phyloP scores from a whole-genome alignment of 2,329 filamentous ascomycete species.

The Fusarium coffeatum region DNA sequence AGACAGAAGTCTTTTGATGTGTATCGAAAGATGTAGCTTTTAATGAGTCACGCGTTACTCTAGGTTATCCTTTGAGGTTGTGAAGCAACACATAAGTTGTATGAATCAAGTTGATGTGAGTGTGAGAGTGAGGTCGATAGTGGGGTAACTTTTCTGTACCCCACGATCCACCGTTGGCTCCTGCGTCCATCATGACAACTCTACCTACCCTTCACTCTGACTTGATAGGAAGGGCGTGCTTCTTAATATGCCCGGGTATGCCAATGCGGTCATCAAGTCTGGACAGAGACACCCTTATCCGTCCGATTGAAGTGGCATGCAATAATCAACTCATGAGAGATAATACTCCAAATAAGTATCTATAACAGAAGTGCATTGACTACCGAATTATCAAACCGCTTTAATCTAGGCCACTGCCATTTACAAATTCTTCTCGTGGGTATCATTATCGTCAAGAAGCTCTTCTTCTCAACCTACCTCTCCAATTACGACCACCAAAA shows the following conservation, averaged over 20 bases:
- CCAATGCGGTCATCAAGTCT: background rate
- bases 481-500: background rate
- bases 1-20: background rate
- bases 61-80: background rate
- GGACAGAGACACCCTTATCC: background rate
- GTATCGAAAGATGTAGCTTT: background rate
- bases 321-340: background rate
- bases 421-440: constrained; percentile 30
- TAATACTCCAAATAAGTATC: background rate
- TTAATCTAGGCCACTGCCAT: constrained; percentile 3
- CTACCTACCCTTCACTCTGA: background rate
- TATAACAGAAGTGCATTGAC: background rate
- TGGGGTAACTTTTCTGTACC: constrained; percentile 32
- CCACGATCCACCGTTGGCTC: constrained; percentile 33
- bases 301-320: background rate
- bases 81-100: background rate
- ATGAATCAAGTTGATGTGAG: constrained; percentile 28
- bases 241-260: background rate
- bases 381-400: constrained; percentile 4
- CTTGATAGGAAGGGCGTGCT: background rate
- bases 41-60: background rate
- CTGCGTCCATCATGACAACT: constrained; percentile 17
- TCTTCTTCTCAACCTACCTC: constrained; percentile 3
- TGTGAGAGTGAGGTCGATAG: constrained; percentile 18
- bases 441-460: constrained; percentile 41